Evolutionary conservation across 768 basidiomycete species (phyloP).

Genomic region (Kwoniella botswanensis): DNA sequence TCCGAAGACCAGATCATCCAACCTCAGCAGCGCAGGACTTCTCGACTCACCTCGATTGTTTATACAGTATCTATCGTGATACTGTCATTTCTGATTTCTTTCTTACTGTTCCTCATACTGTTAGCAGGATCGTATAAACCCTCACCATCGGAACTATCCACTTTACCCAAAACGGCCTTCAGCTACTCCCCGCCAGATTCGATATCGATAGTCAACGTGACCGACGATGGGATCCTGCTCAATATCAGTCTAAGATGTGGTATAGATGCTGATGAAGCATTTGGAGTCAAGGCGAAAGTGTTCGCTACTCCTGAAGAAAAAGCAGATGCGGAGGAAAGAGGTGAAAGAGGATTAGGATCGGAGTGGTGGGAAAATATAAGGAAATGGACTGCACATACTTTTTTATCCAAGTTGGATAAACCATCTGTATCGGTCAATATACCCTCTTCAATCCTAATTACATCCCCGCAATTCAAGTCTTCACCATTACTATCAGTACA

Average conservation of each 20-base stretch:
- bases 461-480: conserved; percentile 17
- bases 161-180: conserved; percentile 45
- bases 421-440: conserved; percentile 29
- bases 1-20: not conserved
- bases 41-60: conserved; percentile 26
- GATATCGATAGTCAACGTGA: conserved; percentile 51
- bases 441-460: conserved; percentile 27
- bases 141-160: conserved; percentile 35
- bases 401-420: conserved; percentile 6
- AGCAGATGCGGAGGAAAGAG: conserved; percentile 22
- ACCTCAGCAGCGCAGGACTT: not conserved
- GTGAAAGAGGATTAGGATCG: conserved; percentile 41
- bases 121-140: conserved; percentile 49
- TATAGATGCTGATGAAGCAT: conserved; percentile 49
- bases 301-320: conserved; percentile 25
- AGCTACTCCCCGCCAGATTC: conserved; percentile 41
- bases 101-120: conserved; percentile 39
- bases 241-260: conserved; percentile 46
- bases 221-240: conserved; percentile 47
- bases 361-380: conserved; percentile 53
- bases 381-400: conserved; percentile 32
- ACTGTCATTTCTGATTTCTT: conserved; percentile 34
- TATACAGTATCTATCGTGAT: conserved; percentile 34
- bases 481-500: conserved; percentile 30
- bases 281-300: conserved; percentile 39